Base-by-base conservation (phyloP, 2,329 filamentous ascomycete species). In the Paecilomyces niveus region DNA sequence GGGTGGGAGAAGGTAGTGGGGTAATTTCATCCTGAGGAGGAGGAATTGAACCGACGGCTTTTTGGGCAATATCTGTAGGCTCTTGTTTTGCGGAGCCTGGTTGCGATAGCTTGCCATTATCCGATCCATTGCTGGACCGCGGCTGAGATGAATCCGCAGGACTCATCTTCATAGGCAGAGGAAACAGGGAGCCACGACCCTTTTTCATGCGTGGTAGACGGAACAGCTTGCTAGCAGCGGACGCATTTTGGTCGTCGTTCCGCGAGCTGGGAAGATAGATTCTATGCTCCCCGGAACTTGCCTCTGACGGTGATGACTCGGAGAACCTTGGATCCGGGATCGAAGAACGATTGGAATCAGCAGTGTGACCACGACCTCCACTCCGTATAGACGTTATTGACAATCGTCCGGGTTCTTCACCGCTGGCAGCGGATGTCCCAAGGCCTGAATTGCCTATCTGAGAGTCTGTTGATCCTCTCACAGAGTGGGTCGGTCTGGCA, bases 251-350 rank as follows among this genome's bases (percentile, higher is more conserved):
- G 9, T 82, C 85, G 62, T 89, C 85, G 10, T 85, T 87, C 6
- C 85, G 86, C 52, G 81, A 86, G 56, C 81, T 82, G 62, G 78
- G 83, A 54, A 80, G 82, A 72, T 83, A 84, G 54, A 84, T 76
- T 49, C 80, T 79, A 64, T 83, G 82, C 67, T 92, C 88, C 50
- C 82, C 85, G 15, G 87, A 89, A 74, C 90, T 96, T 52, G 85
- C 89, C 72, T 97, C 92, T 29, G 93, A 97, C 64, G 89, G 85
- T 1, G 92, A 96, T 1, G 93, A 97, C 68, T 97, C 93, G 4
- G 90, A 94, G 29, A 89, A 76, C 49, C 90, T 81, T 62, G 83
- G 82, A 31, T 84, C 77, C 10, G 87, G 85, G 21, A 89, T 79
- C 7, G 85, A 85, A 2, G 84, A 80, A 13, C 85, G 84, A 59